Base-by-base conservation (phyloP, 495 filamentous ascomycete genomes). In the Penicillium robsamsonii region DNA sequence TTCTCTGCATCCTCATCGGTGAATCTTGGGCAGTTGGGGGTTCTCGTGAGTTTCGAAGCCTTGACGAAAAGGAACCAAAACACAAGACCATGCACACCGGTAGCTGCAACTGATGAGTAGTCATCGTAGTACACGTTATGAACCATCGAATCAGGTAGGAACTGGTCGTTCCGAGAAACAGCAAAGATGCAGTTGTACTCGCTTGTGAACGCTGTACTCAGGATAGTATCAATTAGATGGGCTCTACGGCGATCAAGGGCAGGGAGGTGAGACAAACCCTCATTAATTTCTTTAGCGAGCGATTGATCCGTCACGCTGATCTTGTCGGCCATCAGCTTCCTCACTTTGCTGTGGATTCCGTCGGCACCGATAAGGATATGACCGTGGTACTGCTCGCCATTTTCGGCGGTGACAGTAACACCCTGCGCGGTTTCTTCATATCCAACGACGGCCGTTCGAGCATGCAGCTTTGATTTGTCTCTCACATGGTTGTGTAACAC, bases 331-430 rank as follows among this genome's bases (percentile, higher is more conserved):
- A 81, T 75, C 51, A 75, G 62, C 44, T 61, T 43, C 25, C 76
- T 61, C 22, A 73, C 72, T 53, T 55, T 64, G 59, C 77, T 79
- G 53, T 77, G 71, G 20, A 80, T 70, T 0, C 79, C 80, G 57
- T 82, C 80, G 15, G 71, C 71, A 0, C 77, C 79, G 8, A 79
- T 65, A 2, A 82, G 55, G 13, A 80, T 46, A 37, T 76, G 63
- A 0, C 78, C 79, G 8, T 57, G 44, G 45, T 70, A 51, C 5
- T 48, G 41, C 9, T 29, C 18, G 13, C 57, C 57, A 37, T 64
- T 50, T 3, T 47, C 35, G 0, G 62, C 61, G 6, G 54, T 56
- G 17, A 61, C 29, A 5, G 53, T 55, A 11, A 64, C 43, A 4
- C 49, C 48, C 0, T 60, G 22, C 12, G 35, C 27, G 8, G 54